Conservation (phyloP, 2,329 filamentous ascomycete species). For the Diaporthe batatas region DNA sequence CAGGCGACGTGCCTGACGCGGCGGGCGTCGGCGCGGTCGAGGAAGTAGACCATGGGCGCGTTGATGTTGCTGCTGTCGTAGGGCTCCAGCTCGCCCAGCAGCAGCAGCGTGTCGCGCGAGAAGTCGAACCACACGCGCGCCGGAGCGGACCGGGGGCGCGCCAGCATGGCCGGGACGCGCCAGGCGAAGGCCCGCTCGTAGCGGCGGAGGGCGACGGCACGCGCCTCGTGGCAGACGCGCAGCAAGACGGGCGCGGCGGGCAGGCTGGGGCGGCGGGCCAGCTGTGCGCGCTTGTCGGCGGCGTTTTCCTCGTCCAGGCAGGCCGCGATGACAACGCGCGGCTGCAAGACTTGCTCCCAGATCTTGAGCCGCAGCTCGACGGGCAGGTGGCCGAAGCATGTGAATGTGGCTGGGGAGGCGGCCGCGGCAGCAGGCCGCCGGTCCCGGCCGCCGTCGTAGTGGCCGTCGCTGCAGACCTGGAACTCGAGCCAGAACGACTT, state of each 20-base stretch:
- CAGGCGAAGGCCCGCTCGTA: slow-evolving; percentile 63
- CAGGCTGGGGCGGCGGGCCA: slow-evolving; percentile 41
- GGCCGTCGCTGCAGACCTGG: slow-evolving; percentile 56
- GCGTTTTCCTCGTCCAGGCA: slow-evolving; percentile 54
- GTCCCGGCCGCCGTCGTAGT: neutral
- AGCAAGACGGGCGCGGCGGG: slow-evolving; percentile 57
- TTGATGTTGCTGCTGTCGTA: slow-evolving; percentile 61
- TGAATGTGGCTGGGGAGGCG: slow-evolving; percentile 47
- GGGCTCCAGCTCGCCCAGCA: slow-evolving; percentile 63
- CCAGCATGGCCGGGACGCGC: slow-evolving; percentile 58
- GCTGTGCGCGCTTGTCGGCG: slow-evolving; percentile 46
- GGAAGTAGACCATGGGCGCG: slow-evolving; percentile 63
- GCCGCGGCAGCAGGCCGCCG: neutral
- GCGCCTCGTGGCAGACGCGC: slow-evolving; percentile 59
- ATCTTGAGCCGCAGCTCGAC: slow-evolving; percentile 63
- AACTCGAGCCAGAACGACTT: slow-evolving; percentile 60
- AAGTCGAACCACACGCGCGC: slow-evolving; percentile 63
- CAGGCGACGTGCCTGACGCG: slow-evolving; percentile 60
- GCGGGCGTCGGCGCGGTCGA: slow-evolving; percentile 57
- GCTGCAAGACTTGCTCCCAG: slow-evolving; percentile 60
- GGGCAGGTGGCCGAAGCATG: slow-evolving; percentile 57
- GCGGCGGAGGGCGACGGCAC: slow-evolving; percentile 56
- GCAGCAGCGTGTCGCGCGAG: slow-evolving; percentile 59
- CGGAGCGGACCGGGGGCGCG: slow-evolving; percentile 46
- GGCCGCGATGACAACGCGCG: slow-evolving; percentile 59